Evolutionary conservation across 2,329 filamentous ascomycete genomes (phyloP).

Genomic region (Aspergillus sp.): DNA sequence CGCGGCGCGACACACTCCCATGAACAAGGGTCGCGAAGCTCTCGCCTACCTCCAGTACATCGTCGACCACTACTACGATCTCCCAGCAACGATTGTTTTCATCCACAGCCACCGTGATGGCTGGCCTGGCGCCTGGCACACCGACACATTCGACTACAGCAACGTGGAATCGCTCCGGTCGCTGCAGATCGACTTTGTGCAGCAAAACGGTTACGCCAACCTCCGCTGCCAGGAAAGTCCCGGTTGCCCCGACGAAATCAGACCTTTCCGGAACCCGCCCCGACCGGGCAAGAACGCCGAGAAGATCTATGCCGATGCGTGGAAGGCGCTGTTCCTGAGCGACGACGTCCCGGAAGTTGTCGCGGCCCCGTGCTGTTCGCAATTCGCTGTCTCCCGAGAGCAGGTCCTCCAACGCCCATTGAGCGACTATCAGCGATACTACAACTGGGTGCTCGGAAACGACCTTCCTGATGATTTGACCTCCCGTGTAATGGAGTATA

Average conservation of each 20-base stretch:
- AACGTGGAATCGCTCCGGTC: slow-evolving; percentile 52
- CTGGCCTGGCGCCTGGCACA: slow-evolving; percentile 53
- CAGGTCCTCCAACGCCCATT: slow-evolving; percentile 43
- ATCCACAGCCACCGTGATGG: slow-evolving; percentile 56
- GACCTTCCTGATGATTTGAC: slow-evolving; percentile 46
- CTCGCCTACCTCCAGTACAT: slow-evolving; percentile 49
- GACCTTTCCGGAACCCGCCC: slow-evolving; percentile 27
- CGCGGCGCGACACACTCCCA: slow-evolving; percentile 31
- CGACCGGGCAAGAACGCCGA: slow-evolving; percentile 26
- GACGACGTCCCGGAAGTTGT: slow-evolving; percentile 40
- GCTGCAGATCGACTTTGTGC: slow-evolving; percentile 52
- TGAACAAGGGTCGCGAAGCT: slow-evolving; percentile 47
- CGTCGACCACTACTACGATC: slow-evolving; percentile 46
- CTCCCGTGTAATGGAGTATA: slow-evolving; percentile 55
- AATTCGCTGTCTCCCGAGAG: slow-evolving; percentile 51
- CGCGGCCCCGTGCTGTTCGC: slow-evolving; percentile 52
- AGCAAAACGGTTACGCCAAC: slow-evolving; percentile 57
- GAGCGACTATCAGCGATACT: slow-evolving; percentile 47
- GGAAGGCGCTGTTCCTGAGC: slow-evolving; percentile 42
- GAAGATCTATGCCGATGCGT: slow-evolving; percentile 32
- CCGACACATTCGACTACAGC: slow-evolving; percentile 57
- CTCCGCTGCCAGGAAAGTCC: slow-evolving; percentile 51
- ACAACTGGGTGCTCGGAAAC: slow-evolving; percentile 50
- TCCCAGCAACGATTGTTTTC: slow-evolving; percentile 56
- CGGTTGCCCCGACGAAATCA: slow-evolving; percentile 36